A percentile compares a stretch with the other conserved stretches of the same genome.
Conservation (phyloP, 116 monocot genomes). For the Posidonia oceanica region DNA sequence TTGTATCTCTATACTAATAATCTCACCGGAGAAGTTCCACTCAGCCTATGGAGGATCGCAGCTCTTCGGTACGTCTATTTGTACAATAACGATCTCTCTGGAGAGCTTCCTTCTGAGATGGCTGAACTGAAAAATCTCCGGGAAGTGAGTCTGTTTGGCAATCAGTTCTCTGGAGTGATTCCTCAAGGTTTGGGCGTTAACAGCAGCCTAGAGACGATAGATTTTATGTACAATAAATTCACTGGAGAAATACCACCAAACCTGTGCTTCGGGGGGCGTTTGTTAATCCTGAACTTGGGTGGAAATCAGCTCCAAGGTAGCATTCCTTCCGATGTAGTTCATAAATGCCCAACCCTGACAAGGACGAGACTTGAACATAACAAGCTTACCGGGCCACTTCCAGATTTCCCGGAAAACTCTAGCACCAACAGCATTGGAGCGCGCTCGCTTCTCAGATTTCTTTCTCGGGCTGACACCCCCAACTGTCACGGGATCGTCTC, state of each 20-base stretch:
- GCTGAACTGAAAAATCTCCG: conserved; percentile 42
- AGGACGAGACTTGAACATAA: conserved; percentile 65
- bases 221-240: conserved; percentile 51
- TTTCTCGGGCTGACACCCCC: too few species aligned
- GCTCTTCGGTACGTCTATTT: conserved; percentile 30
- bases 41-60: conserved; percentile 43
- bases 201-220: conserved; percentile 37
- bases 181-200: conserved; percentile 58
- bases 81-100: conserved; percentile 42
- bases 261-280: conserved; percentile 34
- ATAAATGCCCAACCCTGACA: conserved; percentile 40
- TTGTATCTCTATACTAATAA: conserved; percentile 41
- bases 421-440: too few species aligned
- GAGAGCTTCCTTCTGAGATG: conserved; percentile 38
- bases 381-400: conserved; percentile 41
- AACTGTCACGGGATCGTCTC: too few species aligned
- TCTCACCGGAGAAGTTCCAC: conserved; percentile 60
- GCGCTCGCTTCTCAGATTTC: too few species aligned
- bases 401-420: conserved; percentile 27
- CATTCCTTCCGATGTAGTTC: conserved; percentile 41
- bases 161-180: conserved; percentile 48
- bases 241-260: conserved; percentile 49
- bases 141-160: conserved; percentile 33
- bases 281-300: conserved; percentile 29
- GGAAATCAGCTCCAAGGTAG: conserved; percentile 49